Evolutionary conservation across 2,329 filamentous ascomycete genomes (phyloP), one percentile per base, ranked within the genome.

Genomic region (Aspergillus latus): DNA sequence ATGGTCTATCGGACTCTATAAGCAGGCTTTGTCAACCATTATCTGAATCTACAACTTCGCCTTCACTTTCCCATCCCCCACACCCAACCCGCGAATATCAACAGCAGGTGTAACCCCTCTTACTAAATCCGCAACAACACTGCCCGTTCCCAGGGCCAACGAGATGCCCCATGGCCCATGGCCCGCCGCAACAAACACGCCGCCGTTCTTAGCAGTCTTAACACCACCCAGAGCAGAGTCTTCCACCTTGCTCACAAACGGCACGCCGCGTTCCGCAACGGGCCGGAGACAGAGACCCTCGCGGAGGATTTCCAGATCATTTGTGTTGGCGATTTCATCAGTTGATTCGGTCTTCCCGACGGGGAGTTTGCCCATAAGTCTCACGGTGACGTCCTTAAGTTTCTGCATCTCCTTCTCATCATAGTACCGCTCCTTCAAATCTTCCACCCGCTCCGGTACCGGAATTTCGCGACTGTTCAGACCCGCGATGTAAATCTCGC

Each of bases 111-210:
- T 69, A 58, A 78, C 74, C 1, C 84, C 86, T 63, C 83, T 79
- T 42, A 90, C 79, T 80, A 92, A 78, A 73, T 92, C 88, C 9
- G 86, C 81, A 74, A 92, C 75, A 5, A 90, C 84, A 62, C 82
- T 82, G 0, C 89, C 89, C 0, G 88, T 92, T 1, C 88, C 89
- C 30, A 90, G 72, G 13, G 79, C 78, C 65, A 85, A 66, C 47
- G 78, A 81, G 28, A 88, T 88, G 0, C 88, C 89, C 89, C 89
- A 92, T 0, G 88, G 86, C 0, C 88, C 89, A 76, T 92, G 89
- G 0, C 89, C 89, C 3, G 86, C 79, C 1, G 86, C 85, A 37
- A 92, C 70, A 67, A 84, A 92, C 0, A 93, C 85, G 3, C 88
- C 88, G 1, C 87, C 59, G 62, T 70, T 26, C 3, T 49, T 34